phyloP scores from a whole-genome alignment of 805 yeast species.

The Saturnispora sanitii region DNA sequence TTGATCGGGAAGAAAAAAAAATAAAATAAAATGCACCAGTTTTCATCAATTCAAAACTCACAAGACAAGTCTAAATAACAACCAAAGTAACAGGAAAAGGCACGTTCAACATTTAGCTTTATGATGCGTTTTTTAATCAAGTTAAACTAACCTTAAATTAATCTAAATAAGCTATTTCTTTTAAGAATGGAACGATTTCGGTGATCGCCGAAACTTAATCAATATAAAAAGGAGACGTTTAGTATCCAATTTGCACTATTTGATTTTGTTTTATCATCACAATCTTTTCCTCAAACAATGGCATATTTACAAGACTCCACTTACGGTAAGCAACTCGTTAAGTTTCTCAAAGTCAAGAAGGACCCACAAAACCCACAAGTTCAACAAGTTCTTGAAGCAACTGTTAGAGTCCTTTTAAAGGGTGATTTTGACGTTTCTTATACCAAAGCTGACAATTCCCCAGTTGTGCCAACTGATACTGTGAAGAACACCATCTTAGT shows the following conservation, averaged over 20 bases:
- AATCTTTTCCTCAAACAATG: slow-evolving; percentile 20
- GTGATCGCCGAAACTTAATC: background rate
- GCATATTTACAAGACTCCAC: slow-evolving; percentile 38
- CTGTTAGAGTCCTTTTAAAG: slow-evolving; percentile 61
- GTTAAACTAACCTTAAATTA: background rate
- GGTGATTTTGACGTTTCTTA: slow-evolving; percentile 76
- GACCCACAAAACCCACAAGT: slow-evolving; percentile 60
- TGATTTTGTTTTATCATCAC: too few relatives aligned
- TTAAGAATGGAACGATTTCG: background rate
- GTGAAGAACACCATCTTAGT: slow-evolving; percentile 81
- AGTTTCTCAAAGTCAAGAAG: slow-evolving; percentile 79
- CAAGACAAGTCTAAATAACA: too few relatives aligned
- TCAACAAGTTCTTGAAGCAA: slow-evolving; percentile 81
- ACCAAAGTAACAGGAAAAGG: too few relatives aligned
- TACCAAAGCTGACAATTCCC: slow-evolving; percentile 78
- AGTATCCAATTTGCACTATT: too few relatives aligned
- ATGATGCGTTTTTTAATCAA: too few relatives aligned
- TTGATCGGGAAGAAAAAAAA: too few relatives aligned
- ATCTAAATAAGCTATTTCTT: background rate
- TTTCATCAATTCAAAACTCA: too few relatives aligned
- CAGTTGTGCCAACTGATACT: slow-evolving; percentile 92
- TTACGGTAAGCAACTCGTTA: slow-evolving; percentile 91
- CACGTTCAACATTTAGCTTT: too few relatives aligned
- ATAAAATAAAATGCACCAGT: too few relatives aligned
- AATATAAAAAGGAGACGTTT: too few relatives aligned